Evolutionary conservation across 345 rosid species (phyloP).

Genomic region (Eutrema yunnanense): DNA sequence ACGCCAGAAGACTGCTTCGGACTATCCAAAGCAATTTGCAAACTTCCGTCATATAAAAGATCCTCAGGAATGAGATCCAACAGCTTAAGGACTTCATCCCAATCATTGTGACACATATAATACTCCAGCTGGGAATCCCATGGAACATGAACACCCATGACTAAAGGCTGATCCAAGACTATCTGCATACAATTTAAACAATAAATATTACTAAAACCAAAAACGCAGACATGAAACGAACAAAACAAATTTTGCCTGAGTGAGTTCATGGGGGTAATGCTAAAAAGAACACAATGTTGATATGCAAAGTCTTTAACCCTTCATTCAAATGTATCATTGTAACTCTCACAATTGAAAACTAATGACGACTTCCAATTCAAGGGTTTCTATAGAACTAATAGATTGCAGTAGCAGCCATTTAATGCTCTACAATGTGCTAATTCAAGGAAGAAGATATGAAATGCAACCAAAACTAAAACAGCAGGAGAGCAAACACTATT

Average conservation of each 20-base stretch:
- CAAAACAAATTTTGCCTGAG: not conserved
- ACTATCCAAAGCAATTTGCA: conserved; percentile 70
- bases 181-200: conserved; percentile 50
- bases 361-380: not conserved
- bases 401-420: not conserved
- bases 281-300: not conserved
- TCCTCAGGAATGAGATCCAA: conserved; percentile 70
- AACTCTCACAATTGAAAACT: conserved; percentile 4
- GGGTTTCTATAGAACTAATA: not conserved
- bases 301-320: not conserved
- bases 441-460: not conserved
- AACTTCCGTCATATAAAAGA: conserved; percentile 59
- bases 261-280: not conserved
- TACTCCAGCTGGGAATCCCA: conserved; percentile 98
- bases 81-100: conserved; percentile 83
- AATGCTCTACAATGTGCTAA: conserved; percentile 6
- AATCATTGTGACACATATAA: conserved; percentile 75
- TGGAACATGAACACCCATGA: conserved; percentile 85
- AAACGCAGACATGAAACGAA: not conserved
- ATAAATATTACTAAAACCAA: conserved; percentile 17
- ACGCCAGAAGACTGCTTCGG: conserved; percentile 42
- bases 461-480: conserved; percentile 10
- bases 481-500: not conserved
- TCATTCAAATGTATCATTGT: conserved; percentile 4
- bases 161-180: conserved; percentile 89